Evolutionary conservation across 2,329 filamentous ascomycete species (phyloP).

Genomic region (Fusarium denticulatum): DNA sequence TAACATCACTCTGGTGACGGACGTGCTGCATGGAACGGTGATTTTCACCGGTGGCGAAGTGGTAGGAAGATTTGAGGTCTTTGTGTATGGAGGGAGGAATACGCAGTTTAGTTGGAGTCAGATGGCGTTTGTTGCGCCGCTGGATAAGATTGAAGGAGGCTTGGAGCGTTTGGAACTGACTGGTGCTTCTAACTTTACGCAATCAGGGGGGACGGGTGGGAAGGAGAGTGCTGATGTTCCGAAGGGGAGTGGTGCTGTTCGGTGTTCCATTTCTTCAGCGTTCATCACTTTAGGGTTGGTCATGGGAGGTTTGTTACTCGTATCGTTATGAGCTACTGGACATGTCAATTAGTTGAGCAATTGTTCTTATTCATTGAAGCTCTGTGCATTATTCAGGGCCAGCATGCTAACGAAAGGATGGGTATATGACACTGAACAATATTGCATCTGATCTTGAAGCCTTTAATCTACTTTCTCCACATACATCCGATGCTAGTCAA

Average conservation of each 20-base stretch:
- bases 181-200: background rate
- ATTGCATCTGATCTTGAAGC: background rate
- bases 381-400: accelerated
- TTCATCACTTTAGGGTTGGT: background rate
- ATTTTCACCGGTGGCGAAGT: background rate
- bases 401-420: accelerated
- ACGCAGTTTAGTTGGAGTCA: slow-evolving; percentile 26
- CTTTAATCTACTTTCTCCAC: accelerated
- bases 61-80: slow-evolving; percentile 11
- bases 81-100: slow-evolving; percentile 18
- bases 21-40: slow-evolving; percentile 1
- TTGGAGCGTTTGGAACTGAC: background rate
- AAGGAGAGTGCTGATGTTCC: background rate
- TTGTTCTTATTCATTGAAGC: accelerated
- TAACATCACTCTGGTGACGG: background rate
- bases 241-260: background rate
- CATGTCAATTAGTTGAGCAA: accelerated
- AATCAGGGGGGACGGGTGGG: accelerated
- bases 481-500: background rate
- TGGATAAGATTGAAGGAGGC: background rate
- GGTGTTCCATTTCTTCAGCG: background rate
- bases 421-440: background rate
- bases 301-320: background rate
- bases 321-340: accelerated
- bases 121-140: slow-evolving; percentile 19